phyloP scores from a whole-genome alignment of 345 rosid species.

The Sonneratia alba region DNA sequence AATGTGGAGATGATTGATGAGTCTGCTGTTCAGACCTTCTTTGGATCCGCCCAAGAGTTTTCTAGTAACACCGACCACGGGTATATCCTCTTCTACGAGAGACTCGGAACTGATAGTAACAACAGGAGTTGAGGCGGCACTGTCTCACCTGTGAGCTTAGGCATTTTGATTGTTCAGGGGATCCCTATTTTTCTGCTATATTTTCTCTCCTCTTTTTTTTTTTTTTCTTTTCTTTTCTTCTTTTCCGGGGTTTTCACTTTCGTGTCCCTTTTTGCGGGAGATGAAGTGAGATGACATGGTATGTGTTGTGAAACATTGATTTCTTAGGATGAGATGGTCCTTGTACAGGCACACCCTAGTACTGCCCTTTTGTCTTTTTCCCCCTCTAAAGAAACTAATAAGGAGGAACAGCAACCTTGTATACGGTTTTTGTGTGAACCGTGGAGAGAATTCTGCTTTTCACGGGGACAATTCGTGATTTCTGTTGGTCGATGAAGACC shows the following conservation, averaged over 20 bases:
- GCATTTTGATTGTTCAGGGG: not conserved
- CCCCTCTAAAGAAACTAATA: slow-evolving; percentile 25
- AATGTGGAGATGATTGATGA: slow-evolving; percentile 98
- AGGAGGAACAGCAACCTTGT: slow-evolving; percentile 23
- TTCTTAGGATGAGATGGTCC: slow-evolving; percentile 19
- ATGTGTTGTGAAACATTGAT: slow-evolving; percentile 6
- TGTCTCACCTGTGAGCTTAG: not conserved
- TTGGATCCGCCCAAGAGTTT: slow-evolving; percentile 95
- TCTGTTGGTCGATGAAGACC: not conserved
- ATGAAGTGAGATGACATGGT: slow-evolving; percentile 1
- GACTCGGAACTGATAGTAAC: slow-evolving; percentile 45
- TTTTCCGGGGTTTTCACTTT: not conserved
- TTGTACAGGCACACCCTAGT: slow-evolving; percentile 35
- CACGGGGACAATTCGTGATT: not conserved
- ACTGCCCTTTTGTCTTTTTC: slow-evolving; percentile 26
- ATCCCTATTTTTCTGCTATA: not conserved
- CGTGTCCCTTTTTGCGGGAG: not conserved
- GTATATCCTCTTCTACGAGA: slow-evolving; percentile 94
- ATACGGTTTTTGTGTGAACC: slow-evolving; percentile 14
- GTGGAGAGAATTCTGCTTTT: not conserved
- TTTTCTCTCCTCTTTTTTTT: not conserved
- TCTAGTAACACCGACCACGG: slow-evolving; percentile 98
- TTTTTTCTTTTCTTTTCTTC: too few relatives aligned
- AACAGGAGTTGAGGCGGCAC: slow-evolving; percentile 34
- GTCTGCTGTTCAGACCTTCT: slow-evolving; percentile 95